Conservation (phyloP, 768 basidiomycete genomes). For the Trametes cingulata region DNA sequence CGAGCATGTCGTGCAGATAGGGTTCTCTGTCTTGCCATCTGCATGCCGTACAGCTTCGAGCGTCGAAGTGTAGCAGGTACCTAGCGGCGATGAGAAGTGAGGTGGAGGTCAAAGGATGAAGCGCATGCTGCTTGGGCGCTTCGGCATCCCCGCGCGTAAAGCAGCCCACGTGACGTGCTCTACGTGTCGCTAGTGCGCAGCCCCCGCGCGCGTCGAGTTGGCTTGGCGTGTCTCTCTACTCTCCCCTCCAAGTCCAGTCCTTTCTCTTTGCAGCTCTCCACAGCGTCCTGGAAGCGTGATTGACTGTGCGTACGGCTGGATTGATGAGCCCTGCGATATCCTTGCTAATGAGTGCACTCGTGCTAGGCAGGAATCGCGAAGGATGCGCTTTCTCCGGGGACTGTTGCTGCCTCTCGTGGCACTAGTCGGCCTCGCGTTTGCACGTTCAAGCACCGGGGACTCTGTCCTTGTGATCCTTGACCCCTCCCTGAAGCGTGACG, state of each 20-base stretch:
- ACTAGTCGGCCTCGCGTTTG: constrained; percentile 14
- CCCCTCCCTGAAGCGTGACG: constrained; percentile 56
- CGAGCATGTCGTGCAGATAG: no score
- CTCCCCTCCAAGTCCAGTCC: constrained; percentile 2
- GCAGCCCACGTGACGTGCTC: constrained; percentile 11
- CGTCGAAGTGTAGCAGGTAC: no score
- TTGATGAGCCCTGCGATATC: background rate
- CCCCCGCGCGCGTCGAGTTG: constrained; percentile 14
- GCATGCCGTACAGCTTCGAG: no score
- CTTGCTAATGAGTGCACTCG: background rate
- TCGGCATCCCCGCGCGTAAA: background rate
- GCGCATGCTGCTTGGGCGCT: background rate
- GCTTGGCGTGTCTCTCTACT: constrained; percentile 15
- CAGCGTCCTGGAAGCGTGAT: background rate
- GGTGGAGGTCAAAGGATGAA: background rate
- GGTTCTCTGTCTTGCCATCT: no score
- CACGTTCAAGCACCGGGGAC: constrained; percentile 71
- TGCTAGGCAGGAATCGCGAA: background rate
- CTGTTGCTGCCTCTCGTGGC: constrained; percentile 19
- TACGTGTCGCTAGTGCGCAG: constrained; percentile 22
- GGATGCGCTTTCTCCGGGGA: constrained; percentile 21
- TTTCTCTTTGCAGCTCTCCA: background rate
- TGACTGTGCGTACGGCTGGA: background rate
- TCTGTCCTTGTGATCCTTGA: constrained; percentile 87
- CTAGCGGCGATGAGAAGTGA: background rate